Conservation (phyloP, 2,329 filamentous ascomycete species). For the Microcyclospora tardicrescens region DNA sequence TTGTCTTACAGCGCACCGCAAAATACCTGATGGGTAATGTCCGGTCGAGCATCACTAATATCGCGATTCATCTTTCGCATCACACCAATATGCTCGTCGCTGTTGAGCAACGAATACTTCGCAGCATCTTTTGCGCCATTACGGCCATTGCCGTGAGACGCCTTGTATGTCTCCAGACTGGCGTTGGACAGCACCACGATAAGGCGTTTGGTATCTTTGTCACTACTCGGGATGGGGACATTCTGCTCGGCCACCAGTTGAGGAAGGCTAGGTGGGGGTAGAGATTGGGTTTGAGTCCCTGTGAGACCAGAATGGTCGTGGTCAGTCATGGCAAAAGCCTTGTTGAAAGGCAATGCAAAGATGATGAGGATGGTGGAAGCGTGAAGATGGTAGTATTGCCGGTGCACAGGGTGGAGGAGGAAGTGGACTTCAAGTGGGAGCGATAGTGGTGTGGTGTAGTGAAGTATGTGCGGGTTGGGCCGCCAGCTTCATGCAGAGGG, state of each 20-base stretch:
- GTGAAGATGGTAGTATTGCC: not conserved
- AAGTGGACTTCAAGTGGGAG: not conserved
- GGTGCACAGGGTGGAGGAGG: not conserved
- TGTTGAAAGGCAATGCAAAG: slow-evolving; percentile 23
- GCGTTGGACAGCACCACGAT: slow-evolving; percentile 97
- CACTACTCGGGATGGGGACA: slow-evolving; percentile 64
- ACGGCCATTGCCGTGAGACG: slow-evolving; percentile 44
- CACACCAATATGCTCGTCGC: slow-evolving; percentile 95
- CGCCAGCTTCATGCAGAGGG: not conserved
- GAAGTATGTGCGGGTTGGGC: not conserved
- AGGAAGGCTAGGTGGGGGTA: slow-evolving; percentile 80
- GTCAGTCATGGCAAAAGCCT: slow-evolving; percentile 24
- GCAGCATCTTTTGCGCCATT: slow-evolving; percentile 52
- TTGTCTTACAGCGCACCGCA: slow-evolving; percentile 24
- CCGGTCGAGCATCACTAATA: slow-evolving; percentile 91
- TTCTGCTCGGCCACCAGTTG: slow-evolving; percentile 90
- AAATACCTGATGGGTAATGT: slow-evolving; percentile 90
- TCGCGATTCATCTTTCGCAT: slow-evolving; percentile 99
- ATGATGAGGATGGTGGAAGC: not conserved
- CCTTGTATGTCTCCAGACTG: slow-evolving; percentile 94
- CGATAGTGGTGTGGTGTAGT: not conserved
- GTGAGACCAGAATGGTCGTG: slow-evolving; percentile 6
- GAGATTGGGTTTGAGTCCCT: slow-evolving; percentile 60
- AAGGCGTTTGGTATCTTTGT: slow-evolving; percentile 82
- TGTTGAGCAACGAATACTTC: slow-evolving; percentile 95